Conservation (phyloP, 2,329 filamentous ascomycete genomes). For the Sordariomycetes sp. region DNA sequence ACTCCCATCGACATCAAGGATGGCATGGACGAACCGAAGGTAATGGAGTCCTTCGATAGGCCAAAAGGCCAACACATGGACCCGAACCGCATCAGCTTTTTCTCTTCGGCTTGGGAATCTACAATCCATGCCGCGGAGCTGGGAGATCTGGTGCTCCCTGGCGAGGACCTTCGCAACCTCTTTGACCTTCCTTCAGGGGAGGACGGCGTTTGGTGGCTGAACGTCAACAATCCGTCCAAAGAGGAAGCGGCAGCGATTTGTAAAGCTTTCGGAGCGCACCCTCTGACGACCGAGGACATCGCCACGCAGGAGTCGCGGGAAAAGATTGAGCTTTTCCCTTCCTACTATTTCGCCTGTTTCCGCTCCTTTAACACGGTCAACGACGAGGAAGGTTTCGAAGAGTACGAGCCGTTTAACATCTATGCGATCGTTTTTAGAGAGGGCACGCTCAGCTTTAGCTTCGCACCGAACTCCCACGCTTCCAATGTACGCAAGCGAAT, state of each 20-base stretch:
- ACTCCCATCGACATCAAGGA: conserved; percentile 25
- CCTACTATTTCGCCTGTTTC: conserved; percentile 98
- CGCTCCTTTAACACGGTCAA: conserved; percentile 75
- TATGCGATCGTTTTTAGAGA: conserved; percentile 96
- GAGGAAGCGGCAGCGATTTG: conserved; percentile 81
- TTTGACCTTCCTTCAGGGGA: conserved; percentile 56
- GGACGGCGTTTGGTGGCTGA: conserved; percentile 93
- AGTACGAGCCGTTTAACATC: conserved; percentile 89
- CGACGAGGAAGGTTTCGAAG: conserved; percentile 65
- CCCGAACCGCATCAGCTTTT: conserved; percentile 85
- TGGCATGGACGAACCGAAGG: conserved; percentile 20
- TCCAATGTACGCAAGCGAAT: conserved; percentile 85
- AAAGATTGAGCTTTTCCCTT: conserved; percentile 95
- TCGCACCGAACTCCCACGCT: conserved; percentile 75
- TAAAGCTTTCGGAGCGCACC: conserved; percentile 91
- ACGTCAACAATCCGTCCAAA: conserved; percentile 79
- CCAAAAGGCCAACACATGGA: conserved; percentile 30
- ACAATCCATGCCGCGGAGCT: conserved; percentile 86
- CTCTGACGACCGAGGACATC: conserved; percentile 92
- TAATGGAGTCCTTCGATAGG: conserved; percentile 6
- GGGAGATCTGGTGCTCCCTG: conserved; percentile 76
- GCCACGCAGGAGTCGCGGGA: conserved; percentile 89
- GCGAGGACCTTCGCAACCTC: conserved; percentile 78
- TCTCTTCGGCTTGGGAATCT: conserved; percentile 87
- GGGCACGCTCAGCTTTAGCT: conserved; percentile 90